These are phyloP conservation scores for Phytophthora sojae DNA, from an alignment of 352 stramenopile species.

Conservation along the genomic window DNA sequence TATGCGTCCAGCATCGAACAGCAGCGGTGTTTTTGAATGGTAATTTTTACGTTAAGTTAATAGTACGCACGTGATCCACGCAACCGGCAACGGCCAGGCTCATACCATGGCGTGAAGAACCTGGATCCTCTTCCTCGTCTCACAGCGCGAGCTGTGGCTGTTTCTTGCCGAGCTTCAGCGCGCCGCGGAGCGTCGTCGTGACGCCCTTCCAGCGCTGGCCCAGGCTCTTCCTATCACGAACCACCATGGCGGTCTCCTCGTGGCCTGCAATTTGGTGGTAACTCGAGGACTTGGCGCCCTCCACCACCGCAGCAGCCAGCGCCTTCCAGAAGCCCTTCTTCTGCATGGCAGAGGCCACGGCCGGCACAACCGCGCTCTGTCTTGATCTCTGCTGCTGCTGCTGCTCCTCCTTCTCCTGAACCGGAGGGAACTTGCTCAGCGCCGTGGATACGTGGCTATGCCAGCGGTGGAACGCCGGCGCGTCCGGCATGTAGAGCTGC, in stretches of 20 bases:
- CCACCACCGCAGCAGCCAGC: conserved; percentile 10
- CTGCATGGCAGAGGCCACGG: conserved; percentile 14
- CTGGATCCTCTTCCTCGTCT: conserved; percentile 7
- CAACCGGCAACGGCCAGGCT: conserved; percentile 9
- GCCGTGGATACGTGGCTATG: conserved; percentile 31
- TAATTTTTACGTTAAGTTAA: conserved; percentile 34
- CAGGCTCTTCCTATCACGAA: conserved; percentile 28
- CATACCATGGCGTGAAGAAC: conserved; percentile 1
- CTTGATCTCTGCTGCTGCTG: background rate
- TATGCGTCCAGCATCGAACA: background rate
- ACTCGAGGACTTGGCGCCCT: conserved; percentile 12
- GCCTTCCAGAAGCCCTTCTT: conserved; percentile 37
- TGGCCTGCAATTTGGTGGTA: background rate
- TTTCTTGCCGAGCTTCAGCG: conserved; percentile 19
- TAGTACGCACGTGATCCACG: conserved; percentile 22
- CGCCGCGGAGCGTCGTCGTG: conserved; percentile 15
- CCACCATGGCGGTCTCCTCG: conserved; percentile 11
- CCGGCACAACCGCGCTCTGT: conserved; percentile 5
- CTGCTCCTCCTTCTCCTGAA: conserved; percentile 9
- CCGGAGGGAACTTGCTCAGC: conserved; percentile 16
- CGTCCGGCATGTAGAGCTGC: conserved; percentile 40
- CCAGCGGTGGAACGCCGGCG: conserved; percentile 29
- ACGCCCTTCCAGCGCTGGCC: conserved; percentile 29
- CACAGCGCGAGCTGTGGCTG: conserved; percentile 21
- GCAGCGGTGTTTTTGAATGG: background rate